A percentile compares a stretch with the other conserved stretches of the same genome.
Conservation (phyloP, 495 filamentous ascomycete genomes). For the Platismatia glauca region DNA sequence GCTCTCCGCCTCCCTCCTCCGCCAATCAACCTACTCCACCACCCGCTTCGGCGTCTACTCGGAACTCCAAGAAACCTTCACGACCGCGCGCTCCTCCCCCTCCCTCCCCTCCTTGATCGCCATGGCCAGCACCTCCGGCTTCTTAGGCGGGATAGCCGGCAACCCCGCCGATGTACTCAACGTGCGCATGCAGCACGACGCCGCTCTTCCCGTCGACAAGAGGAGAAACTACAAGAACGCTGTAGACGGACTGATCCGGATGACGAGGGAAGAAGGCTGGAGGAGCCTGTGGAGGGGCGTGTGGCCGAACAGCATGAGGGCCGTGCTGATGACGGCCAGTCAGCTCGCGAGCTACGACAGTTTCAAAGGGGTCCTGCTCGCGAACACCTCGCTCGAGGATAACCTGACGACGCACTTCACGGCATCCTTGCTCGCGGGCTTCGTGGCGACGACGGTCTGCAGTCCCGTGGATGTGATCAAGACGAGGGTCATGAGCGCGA, state of each 20-base stretch:
- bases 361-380: slow-evolving; percentile 73
- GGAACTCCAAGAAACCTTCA: slow-evolving; percentile 67
- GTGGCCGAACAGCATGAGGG: slow-evolving; percentile 81
- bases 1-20: slow-evolving; percentile 84
- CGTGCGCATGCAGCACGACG: slow-evolving; percentile 97
- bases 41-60: slow-evolving; percentile 48
- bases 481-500: slow-evolving; percentile 82
- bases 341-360: slow-evolving; percentile 88
- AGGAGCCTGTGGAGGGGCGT: slow-evolving; percentile 74
- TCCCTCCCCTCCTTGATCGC: slow-evolving; percentile 64
- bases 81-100: slow-evolving; percentile 36
- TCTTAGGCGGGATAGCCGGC: slow-evolving; percentile 81
- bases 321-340: slow-evolving; percentile 85
- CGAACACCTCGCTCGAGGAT: slow-evolving; percentile 58
- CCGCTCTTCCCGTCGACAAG: slow-evolving; percentile 60
- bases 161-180: slow-evolving; percentile 95
- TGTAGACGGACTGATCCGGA: slow-evolving; percentile 73
- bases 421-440: slow-evolving; percentile 76
- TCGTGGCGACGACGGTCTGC: slow-evolving; percentile 91
- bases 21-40: slow-evolving; percentile 52
- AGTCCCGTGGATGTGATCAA: slow-evolving; percentile 96
- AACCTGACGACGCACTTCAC: slow-evolving; percentile 77
- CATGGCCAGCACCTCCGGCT: slow-evolving; percentile 74
- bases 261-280: slow-evolving; percentile 71
- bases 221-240: slow-evolving; percentile 86